Conservation (phyloP, 139 green algal genomes). For the Eudorina sp. region DNA sequence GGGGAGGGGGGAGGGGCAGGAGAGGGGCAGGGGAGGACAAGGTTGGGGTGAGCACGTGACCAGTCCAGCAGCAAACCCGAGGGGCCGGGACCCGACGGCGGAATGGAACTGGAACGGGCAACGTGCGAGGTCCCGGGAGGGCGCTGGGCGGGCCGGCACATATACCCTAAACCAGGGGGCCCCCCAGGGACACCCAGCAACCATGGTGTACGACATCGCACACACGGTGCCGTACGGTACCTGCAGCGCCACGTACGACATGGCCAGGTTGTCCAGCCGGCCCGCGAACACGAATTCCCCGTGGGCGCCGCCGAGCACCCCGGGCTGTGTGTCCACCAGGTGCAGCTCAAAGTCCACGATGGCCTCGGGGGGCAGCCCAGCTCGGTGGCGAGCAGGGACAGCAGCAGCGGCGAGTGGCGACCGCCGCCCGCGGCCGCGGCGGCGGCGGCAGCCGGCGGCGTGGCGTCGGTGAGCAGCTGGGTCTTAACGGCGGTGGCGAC, state of each 20-base stretch:
- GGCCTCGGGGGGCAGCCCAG: constrained; percentile 57
- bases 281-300: constrained; percentile 94
- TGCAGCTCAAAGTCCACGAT: constrained; percentile 98
- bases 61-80: too few relatives aligned
- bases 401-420: constrained; percentile 82
- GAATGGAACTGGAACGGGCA: too few relatives aligned
- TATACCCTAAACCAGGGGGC: too few relatives aligned
- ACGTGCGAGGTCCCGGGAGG: too few relatives aligned
- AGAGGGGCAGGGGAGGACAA: too few relatives aligned
- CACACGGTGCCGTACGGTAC: too few relatives aligned
- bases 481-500: constrained; percentile 76
- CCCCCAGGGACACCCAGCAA: too few relatives aligned
- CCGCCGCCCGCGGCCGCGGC: constrained; percentile 19
- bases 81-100: too few relatives aligned
- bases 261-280: constrained; percentile 96
- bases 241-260: constrained; percentile 81
- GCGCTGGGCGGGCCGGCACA: too few relatives aligned
- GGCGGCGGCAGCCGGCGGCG: not conserved
- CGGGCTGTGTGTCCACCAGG: constrained; percentile 91
- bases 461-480: not conserved
- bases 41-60: too few relatives aligned
- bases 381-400: constrained; percentile 81
- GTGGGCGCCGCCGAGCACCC: constrained; percentile 72
- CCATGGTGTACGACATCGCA: too few relatives aligned
- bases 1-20: too few relatives aligned